A percentile compares a stretch with the other conserved stretches of the same genome.
Evolutionary conservation across 2,329 filamentous ascomycete species (phyloP).

Genomic region (Cladosporium halotolerans): DNA sequence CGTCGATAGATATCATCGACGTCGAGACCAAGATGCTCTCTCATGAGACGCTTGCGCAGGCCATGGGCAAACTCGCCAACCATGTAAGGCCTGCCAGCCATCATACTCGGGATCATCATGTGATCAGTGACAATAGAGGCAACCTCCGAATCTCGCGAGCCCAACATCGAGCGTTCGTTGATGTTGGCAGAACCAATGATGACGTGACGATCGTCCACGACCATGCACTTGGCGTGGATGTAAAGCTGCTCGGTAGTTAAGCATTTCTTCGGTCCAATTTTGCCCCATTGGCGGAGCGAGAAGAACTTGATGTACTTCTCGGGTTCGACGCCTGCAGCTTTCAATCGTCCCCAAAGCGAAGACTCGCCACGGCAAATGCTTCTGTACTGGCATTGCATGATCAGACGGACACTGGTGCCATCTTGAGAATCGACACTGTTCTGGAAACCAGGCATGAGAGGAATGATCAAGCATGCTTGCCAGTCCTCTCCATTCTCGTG

Average conservation of each 20-base stretch:
- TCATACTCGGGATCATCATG: constrained; percentile 84
- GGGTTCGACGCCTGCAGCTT: constrained; percentile 74
- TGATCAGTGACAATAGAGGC: constrained; percentile 87
- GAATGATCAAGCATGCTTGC: constrained; percentile 84
- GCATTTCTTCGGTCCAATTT: constrained; percentile 73
- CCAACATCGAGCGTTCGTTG: constrained; percentile 94
- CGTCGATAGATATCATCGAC: constrained; percentile 67
- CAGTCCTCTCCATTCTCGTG: constrained; percentile 79
- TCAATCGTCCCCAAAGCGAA: constrained; percentile 84
- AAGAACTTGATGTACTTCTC: constrained; percentile 96
- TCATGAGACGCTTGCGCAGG: constrained; percentile 86
- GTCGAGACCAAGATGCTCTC: constrained; percentile 92
- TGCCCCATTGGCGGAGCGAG: constrained; percentile 85
- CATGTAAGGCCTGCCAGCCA: constrained; percentile 82
- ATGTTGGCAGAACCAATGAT: constrained; percentile 98
- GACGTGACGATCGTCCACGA: constrained; percentile 87
- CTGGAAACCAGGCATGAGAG: constrained; percentile 96
- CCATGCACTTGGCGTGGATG: constrained; percentile 94
- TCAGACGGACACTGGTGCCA: constrained; percentile 86
- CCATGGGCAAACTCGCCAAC: constrained; percentile 92
- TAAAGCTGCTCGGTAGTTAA: constrained; percentile 95
- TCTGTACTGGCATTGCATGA: constrained; percentile 94
- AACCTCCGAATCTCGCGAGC: constrained; percentile 83
- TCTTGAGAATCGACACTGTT: constrained; percentile 92
- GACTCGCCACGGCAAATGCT: constrained; percentile 90